Evolutionary conservation across 2,329 filamentous ascomycete genomes (phyloP), one percentile per base, ranked within the genome.

Genomic region (Emergomyces orientalis): DNA sequence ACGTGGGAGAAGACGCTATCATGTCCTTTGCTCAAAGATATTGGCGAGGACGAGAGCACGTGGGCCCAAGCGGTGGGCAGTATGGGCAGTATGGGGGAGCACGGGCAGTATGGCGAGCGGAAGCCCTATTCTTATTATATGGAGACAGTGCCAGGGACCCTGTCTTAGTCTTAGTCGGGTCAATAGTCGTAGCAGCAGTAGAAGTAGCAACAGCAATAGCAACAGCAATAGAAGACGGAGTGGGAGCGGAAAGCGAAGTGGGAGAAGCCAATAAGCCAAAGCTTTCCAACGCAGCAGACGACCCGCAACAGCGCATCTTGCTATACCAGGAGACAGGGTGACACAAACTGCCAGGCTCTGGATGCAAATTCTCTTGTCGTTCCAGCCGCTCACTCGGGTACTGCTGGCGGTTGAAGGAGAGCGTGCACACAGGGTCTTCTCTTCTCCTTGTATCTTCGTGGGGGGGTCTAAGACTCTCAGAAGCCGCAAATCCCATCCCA

Each of bases 1-100:
- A 73, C 30, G 72, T 71, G 32, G 76, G 74, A 64, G 76, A 77
- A 34, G 76, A 77, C 64, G 74, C 71, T 69, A 77, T 72, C 74
- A 77, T 76, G 62, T 49, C 39, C 61, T 22, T 59, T 39, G 61
- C 45, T 51, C 43, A 32, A 30, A 32, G 37, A 32, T 25, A 27
- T 17, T 25, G 32, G 41, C 39, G n/a, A 49, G 30, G 25, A 61
- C 55, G 49, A 55, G 57, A 45, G 64, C 66, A 67, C 66, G 66
- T 67, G 66, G 66, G 66, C 65, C 34, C 45, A 63, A 32, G 56
- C 61, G 19, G 54, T 30, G 52, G 49, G 39, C n/a, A 60, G 63
- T 56, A 47, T 59, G 56, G 56, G 39, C 34, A 43, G 55, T 8
- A 19, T 3, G 34, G 54, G 32, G 32, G 32, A 32, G 45, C 9